These are phyloP conservation scores for Solanum sparsipilum DNA, from an alignment of 257 asterid genomes.

Conservation along the genomic window DNA sequence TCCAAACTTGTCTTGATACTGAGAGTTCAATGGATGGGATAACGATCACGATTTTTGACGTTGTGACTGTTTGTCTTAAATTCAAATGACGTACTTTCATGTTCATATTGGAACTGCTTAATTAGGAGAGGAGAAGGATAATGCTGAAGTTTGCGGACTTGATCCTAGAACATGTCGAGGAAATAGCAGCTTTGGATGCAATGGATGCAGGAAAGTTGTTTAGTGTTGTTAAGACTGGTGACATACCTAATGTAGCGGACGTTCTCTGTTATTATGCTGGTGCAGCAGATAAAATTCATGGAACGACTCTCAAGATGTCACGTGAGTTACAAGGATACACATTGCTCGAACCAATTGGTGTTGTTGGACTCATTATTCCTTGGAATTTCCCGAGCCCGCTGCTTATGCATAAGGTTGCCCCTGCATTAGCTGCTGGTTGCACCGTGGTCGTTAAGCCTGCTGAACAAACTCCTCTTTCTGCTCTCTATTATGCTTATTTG, in stretches of 20 bases:
- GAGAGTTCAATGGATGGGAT: not conserved
- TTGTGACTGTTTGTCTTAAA: not conserved
- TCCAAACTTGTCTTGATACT: not conserved
- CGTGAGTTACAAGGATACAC: conserved; percentile 27
- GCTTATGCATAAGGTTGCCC: conserved; percentile 24
- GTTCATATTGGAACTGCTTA: not conserved
- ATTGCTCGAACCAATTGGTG: conserved; percentile 28
- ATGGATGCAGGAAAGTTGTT: conserved; percentile 27
- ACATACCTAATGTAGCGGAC: conserved; percentile 9
- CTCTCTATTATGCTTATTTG: conserved; percentile 29
- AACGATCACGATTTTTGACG: not conserved
- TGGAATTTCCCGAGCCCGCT: conserved; percentile 27
- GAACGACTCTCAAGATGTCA: conserved; percentile 26
- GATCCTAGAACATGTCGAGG: conserved; percentile 16
- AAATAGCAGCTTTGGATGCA: conserved; percentile 26
- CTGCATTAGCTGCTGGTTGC: conserved; percentile 32
- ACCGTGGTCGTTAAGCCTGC: conserved; percentile 39
- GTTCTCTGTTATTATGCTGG: conserved; percentile 26
- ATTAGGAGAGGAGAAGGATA: conserved; percentile 23
- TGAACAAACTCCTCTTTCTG: conserved; percentile 29
- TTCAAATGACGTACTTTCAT: not conserved
- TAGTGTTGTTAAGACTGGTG: conserved; percentile 7
- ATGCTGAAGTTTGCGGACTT: conserved; percentile 25
- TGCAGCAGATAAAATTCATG: conserved; percentile 36
- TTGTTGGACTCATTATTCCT: conserved; percentile 37